Base-by-base conservation (phyloP, 1,284 basidiomycete species). In the Rhizoctonia solani region DNA sequence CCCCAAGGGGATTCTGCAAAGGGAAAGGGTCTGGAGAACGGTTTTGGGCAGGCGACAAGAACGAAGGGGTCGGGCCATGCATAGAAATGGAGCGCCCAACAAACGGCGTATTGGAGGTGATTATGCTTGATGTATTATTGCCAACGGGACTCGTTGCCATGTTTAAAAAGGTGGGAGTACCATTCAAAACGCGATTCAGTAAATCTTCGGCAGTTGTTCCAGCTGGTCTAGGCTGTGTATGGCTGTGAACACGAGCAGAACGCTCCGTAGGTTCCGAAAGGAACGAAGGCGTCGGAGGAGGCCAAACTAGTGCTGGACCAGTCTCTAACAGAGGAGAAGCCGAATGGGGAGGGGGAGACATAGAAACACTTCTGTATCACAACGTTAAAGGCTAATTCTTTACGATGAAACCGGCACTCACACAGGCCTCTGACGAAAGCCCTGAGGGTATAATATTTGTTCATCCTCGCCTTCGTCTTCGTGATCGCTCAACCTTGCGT, bases 361-460 rank as follows among this genome's bases (percentile, higher is more conserved):
- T 58, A 3, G 68, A 46, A 21, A 67, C 27, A 53, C 32, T 54
- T 25, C 47, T 46, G 46, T 44, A 11, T 52, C 21, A 66, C 4
- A 39, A 50, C 32, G 30, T 23, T 27, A 11, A 41, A 49, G 29
- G 23, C 13, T 3, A 54, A 56, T 4, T 41, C 16, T 39, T 21
- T 14, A 46, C 21, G 13, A 46, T 46, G n/a, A 11, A 19, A 9
- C 6, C 8, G 11, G 46, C 37, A 52, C 41, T 23, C 19, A 47
- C 9, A 69, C 77, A 41, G 67, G 86, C 85, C 83, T 82, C 47
- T 83, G 85, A 30, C 66, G 69, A 74, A 86, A 79, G 81, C 81
- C 89, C 41, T 90, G 82, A 70, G 87, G 87, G 72, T 86, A 80
- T 8, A 83, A 79, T n/a, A 86, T 82, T 1, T 85, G 83, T 23